A percentile compares a stretch with the other conserved stretches of the same genome.
Conservation (phyloP, 2,329 filamentous ascomycete genomes). For the Ophiostoma sp. region DNA sequence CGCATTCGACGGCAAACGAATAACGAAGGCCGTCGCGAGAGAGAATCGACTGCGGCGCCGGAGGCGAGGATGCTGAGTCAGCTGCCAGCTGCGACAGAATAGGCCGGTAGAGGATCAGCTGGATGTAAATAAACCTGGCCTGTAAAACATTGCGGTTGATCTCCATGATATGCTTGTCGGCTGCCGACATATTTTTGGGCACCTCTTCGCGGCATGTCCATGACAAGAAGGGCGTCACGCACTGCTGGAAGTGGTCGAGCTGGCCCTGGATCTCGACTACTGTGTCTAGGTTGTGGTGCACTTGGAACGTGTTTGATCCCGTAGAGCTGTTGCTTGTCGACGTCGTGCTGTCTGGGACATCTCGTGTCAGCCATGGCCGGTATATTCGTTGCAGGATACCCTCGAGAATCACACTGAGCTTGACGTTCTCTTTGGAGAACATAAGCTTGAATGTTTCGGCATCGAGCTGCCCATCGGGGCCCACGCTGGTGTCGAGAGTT, state of each 20-base stretch:
- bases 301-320: background rate
- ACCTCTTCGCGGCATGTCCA: slow-evolving; percentile 9
- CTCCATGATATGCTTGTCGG: background rate
- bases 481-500: slow-evolving; percentile 2
- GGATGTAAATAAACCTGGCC: background rate
- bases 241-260: slow-evolving; percentile 21
- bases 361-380: slow-evolving; percentile 21
- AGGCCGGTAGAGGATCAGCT: background rate
- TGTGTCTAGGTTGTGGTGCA: slow-evolving; percentile 22
- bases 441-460: slow-evolving; percentile 16
- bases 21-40: slow-evolving; percentile 21
- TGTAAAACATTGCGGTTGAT: slow-evolving; percentile 1
- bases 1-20: slow-evolving; percentile 23
- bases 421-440: slow-evolving; percentile 20
- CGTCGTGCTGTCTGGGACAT: slow-evolving; percentile 4
- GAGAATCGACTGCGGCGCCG: background rate
- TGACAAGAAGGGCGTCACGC: slow-evolving; percentile 19
- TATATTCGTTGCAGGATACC: slow-evolving; percentile 23
- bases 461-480: background rate
- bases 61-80: background rate
- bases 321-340: background rate
- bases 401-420: slow-evolving; percentile 22
- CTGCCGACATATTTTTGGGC: background rate
- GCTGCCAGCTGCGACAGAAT: background rate
- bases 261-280: slow-evolving; percentile 21